Evolutionary conservation across 805 yeast genomes (phyloP).

Genomic region (Lachancea lanzarotensis): DNA sequence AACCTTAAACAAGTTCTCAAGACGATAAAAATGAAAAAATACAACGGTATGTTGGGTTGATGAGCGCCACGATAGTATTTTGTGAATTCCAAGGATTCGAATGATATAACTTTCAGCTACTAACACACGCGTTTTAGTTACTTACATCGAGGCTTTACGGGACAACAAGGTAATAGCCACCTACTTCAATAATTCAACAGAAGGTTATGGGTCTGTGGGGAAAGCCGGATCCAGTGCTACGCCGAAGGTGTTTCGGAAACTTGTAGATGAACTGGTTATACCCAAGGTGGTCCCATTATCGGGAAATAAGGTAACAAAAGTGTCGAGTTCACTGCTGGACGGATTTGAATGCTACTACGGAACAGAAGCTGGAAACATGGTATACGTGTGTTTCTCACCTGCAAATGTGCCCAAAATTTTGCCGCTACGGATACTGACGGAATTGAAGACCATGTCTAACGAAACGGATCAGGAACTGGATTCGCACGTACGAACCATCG

Average conservation of each 20-base stretch:
- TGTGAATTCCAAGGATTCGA: background rate
- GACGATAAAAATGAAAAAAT: constrained; percentile 12
- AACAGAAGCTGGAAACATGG: constrained; percentile 15
- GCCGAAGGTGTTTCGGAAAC: constrained; percentile 21
- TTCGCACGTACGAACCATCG: constrained; percentile 21
- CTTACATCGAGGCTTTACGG: constrained; percentile 26
- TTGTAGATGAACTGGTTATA: constrained; percentile 26
- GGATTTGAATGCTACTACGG: constrained; percentile 32
- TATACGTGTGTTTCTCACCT: constrained; percentile 25
- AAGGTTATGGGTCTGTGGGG: constrained; percentile 21
- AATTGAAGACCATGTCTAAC: constrained; percentile 21
- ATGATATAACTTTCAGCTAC: background rate
- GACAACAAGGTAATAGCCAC: constrained; percentile 19
- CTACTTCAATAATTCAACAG: constrained; percentile 17
- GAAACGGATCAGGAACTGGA: constrained; percentile 21
- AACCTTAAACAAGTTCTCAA: background rate
- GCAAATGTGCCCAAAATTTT: constrained; percentile 26
- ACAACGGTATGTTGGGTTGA: constrained; percentile 11
- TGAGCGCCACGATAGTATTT: background rate
- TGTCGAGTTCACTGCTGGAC: constrained; percentile 26
- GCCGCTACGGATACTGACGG: constrained; percentile 30
- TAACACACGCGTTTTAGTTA: constrained; percentile 13
- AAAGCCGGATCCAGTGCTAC: constrained; percentile 6
- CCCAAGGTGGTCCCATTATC: constrained; percentile 27
- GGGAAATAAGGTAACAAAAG: constrained; percentile 32